Evolutionary conservation across 2,329 filamentous ascomycete species (phyloP).

Genomic region (Aspergillaceae sp.): DNA sequence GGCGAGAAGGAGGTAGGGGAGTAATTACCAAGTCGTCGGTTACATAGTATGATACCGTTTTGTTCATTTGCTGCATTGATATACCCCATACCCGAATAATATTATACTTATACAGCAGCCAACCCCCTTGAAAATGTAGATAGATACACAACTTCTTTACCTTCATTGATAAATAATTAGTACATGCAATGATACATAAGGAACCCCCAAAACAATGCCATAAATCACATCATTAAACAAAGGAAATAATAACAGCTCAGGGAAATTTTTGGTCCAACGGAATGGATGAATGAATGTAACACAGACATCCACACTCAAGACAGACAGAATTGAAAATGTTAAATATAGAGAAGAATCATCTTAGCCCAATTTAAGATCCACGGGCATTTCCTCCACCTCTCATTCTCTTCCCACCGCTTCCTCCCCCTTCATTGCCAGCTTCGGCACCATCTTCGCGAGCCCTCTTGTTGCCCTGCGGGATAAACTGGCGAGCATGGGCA

Average conservation of each 20-base stretch:
- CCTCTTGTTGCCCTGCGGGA: slow-evolving; percentile 50
- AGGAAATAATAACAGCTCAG: slow-evolving; percentile 4
- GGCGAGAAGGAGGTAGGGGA: slow-evolving; percentile 19
- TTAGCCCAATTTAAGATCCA: slow-evolving; percentile 13
- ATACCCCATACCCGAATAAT: neutral
- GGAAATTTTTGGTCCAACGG: neutral
- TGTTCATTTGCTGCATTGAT: neutral
- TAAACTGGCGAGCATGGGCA: slow-evolving; percentile 45
- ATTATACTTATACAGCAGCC: neutral
- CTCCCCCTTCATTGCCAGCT: slow-evolving; percentile 25
- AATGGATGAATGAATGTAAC: slow-evolving; percentile 3
- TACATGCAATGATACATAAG: neutral
- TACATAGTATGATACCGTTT: neutral
- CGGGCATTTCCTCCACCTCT: slow-evolving; percentile 33
- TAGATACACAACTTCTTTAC: too few relatives aligned
- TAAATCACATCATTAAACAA: slow-evolving; percentile 1
- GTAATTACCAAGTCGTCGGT: too few relatives aligned
- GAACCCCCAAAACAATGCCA: neutral
- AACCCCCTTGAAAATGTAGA: too few relatives aligned
- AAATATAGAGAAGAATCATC: neutral
- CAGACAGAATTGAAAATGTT: too few relatives aligned
- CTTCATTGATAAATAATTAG: neutral
- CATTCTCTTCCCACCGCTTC: slow-evolving; percentile 39
- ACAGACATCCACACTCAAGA: neutral
- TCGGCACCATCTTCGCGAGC: slow-evolving; percentile 44